Evolutionary conservation across 2,329 filamentous ascomycete species (phyloP).

Genomic region (Cephalotrichum gorgonifer): DNA sequence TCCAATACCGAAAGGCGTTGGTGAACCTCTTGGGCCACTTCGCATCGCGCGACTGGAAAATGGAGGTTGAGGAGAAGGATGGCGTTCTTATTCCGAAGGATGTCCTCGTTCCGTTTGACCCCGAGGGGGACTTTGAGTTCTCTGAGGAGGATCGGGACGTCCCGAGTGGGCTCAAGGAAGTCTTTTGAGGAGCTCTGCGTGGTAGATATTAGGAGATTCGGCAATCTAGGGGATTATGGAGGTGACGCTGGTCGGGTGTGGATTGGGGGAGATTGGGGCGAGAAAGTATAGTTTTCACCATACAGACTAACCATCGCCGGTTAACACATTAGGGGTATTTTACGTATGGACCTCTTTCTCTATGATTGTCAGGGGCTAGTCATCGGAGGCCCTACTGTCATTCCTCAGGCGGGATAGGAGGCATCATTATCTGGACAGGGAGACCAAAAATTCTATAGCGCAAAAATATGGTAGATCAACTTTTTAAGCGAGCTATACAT

Average conservation of each 20-base stretch:
- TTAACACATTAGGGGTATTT: too few relatives aligned
- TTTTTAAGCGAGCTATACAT: not conserved
- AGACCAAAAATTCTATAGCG: not conserved
- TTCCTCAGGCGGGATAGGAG: too few relatives aligned
- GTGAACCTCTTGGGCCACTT: slow-evolving; percentile 4
- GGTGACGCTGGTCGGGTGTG: not conserved
- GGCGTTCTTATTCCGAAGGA: not conserved
- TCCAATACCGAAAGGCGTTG: not conserved
- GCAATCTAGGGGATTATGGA: too few relatives aligned
- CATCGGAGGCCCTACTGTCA: too few relatives aligned
- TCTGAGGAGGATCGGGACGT: not conserved
- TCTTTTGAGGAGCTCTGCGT: not conserved
- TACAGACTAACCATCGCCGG: too few relatives aligned
- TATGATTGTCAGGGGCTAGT: too few relatives aligned
- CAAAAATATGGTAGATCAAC: not conserved
- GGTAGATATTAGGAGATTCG: not conserved
- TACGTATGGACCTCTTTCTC: too few relatives aligned
- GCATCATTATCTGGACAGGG: too few relatives aligned
- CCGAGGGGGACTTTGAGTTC: not conserved
- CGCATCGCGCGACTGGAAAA: not conserved
- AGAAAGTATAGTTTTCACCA: too few relatives aligned
- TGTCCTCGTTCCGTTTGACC: not conserved
- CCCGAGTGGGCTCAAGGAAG: not conserved
- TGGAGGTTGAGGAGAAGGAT: not conserved
- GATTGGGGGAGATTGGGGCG: not conserved